Evolutionary conservation across 108 stramenopile genomes (phyloP).

Genomic region (Nitzschia palea): DNA sequence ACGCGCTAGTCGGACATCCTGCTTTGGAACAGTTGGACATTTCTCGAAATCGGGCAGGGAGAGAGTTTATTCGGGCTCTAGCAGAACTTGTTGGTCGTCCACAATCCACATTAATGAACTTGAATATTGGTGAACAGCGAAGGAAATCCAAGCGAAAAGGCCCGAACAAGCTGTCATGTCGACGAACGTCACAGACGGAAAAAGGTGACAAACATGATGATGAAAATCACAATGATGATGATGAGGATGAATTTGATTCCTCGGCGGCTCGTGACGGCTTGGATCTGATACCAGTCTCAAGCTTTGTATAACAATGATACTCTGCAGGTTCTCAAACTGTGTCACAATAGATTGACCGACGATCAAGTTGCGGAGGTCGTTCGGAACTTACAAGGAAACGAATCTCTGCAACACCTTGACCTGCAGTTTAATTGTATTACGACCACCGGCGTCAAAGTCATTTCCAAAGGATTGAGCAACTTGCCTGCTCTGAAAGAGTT

Average conservation of each 20-base stretch:
- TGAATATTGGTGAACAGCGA: conserved; percentile 25
- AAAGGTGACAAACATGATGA: neutral
- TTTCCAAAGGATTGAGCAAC: conserved; percentile 8
- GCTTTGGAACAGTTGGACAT: conserved; percentile 12
- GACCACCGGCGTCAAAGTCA: neutral
- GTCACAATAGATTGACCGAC: conserved; percentile 26
- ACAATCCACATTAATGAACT: neutral
- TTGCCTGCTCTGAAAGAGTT: conserved; percentile 9
- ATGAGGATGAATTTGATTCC: conserved; percentile 4
- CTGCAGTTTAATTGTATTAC: conserved; percentile 26
- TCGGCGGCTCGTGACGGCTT: neutral
- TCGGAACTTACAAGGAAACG: conserved; percentile 13
- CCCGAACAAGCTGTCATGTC: neutral
- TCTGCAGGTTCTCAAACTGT: conserved; percentile 4
- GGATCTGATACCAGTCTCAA: conserved; percentile 10
- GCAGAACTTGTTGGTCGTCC: neutral
- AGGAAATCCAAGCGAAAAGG: neutral
- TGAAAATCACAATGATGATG: conserved; percentile 3
- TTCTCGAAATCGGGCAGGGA: conserved; percentile 8
- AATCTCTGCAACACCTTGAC: conserved; percentile 17
- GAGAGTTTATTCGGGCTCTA: conserved; percentile 4
- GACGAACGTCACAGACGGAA: too few relatives aligned
- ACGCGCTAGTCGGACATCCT: conserved; percentile 9
- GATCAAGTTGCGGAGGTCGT: conserved; percentile 8
- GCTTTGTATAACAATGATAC: conserved; percentile 9